phyloP scores from a whole-genome alignment of 495 filamentous ascomycete species.

The Xylaria cubensis region DNA sequence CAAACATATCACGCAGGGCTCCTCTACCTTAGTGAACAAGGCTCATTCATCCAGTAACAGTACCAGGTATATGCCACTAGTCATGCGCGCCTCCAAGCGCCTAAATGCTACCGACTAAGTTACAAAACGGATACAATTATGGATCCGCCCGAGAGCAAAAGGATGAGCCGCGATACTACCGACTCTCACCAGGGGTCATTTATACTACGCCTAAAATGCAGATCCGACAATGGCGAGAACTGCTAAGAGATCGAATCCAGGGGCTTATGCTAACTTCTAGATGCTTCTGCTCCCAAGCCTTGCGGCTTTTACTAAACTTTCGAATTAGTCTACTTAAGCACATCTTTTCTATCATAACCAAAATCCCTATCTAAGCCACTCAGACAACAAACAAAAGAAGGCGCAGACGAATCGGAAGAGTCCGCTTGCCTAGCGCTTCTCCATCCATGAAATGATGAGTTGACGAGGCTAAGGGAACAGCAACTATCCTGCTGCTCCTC shows the following conservation, averaged over 20 bases:
- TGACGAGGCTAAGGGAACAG: background rate
- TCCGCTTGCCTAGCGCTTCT: background rate
- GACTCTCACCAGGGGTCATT: background rate
- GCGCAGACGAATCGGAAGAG: background rate
- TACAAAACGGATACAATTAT: background rate
- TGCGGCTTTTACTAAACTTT: background rate
- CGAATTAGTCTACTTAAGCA: background rate
- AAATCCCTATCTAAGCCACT: background rate
- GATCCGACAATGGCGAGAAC: background rate
- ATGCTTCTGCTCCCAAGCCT: background rate
- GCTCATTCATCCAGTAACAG: background rate
- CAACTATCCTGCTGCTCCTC: background rate
- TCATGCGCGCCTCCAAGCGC: slow-evolving; percentile 4
- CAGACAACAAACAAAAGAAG: no score
- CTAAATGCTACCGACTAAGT: background rate
- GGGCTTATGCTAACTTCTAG: background rate
- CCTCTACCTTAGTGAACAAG: background rate
- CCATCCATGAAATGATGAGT: background rate
- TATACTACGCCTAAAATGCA: background rate
- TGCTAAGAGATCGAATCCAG: background rate
- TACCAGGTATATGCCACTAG: background rate
- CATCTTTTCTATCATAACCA: background rate
- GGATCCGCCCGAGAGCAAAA: background rate
- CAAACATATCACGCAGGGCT: background rate
- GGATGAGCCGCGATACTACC: slow-evolving; percentile 3